Evolutionary conservation across 2,329 filamentous ascomycete genomes (phyloP).

Genomic region (Tolypocladium inflatum): DNA sequence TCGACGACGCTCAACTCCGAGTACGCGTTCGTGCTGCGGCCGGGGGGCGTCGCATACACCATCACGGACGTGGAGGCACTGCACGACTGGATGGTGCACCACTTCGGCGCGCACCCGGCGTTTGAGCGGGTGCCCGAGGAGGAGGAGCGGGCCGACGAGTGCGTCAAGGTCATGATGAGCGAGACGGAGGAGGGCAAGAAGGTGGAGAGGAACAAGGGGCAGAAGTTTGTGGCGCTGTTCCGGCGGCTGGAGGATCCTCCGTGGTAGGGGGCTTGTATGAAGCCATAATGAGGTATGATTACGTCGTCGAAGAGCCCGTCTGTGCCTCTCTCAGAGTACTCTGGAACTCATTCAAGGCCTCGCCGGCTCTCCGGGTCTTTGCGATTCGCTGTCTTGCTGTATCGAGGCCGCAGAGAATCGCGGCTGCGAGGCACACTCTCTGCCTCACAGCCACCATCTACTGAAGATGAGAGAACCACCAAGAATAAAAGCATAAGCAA

Average conservation of each 20-base stretch:
- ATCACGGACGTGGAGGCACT: constrained; percentile 96
- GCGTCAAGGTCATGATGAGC: constrained; percentile 62
- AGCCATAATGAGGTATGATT: not conserved
- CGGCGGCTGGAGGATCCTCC: constrained; percentile 69
- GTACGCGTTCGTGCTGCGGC: constrained; percentile 79
- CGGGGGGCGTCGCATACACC: constrained; percentile 84
- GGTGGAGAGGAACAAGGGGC: constrained; percentile 79
- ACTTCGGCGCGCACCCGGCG: constrained; percentile 67
- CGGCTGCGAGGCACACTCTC: too few species aligned
- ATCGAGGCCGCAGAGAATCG: too few species aligned
- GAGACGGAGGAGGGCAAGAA: constrained; percentile 98
- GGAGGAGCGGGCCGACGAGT: constrained; percentile 59
- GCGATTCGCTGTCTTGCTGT: too few species aligned
- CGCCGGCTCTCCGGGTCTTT: not conserved
- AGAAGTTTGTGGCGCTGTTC: constrained; percentile 87
- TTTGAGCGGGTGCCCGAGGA: constrained; percentile 67
- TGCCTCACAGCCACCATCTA: too few species aligned
- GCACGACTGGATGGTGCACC: constrained; percentile 85
- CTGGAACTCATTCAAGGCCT: not conserved
- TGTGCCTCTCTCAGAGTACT: not conserved
- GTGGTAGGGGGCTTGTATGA: constrained; percentile 43
- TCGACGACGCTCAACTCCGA: constrained; percentile 81
- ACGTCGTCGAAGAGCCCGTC: not conserved
- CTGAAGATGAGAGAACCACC: too few species aligned
- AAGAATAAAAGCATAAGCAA: too few species aligned